Conservation (phyloP, 2,329 filamentous ascomycete species). For the Mycocentrospora acerina region DNA sequence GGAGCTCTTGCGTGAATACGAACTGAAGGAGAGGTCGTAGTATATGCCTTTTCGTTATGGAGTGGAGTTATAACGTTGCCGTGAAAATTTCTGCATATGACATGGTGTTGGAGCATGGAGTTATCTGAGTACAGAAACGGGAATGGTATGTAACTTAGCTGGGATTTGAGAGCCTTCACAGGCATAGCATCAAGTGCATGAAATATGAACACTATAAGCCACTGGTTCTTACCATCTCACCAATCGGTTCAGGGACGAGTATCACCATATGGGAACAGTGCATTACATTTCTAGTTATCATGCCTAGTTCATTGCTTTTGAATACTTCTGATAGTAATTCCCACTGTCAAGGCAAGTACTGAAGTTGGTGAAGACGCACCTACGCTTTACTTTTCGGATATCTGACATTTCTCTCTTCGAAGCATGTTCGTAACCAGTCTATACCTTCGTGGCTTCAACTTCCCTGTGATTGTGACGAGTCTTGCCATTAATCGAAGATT, state of each 20-base stretch:
- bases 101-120: slow-evolving; percentile 22
- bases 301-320: background rate
- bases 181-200: slow-evolving; percentile 17
- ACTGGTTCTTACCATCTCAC: too few species aligned
- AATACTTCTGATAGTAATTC: background rate
- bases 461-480: too few species aligned
- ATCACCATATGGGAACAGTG: too few species aligned
- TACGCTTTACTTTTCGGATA: too few species aligned
- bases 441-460: too few species aligned
- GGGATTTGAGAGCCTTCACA: slow-evolving; percentile 6
- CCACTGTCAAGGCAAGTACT: background rate
- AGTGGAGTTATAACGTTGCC: background rate
- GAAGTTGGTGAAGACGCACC: too few species aligned
- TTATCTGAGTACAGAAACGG: slow-evolving; percentile 2
- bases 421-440: too few species aligned
- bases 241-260: too few species aligned
- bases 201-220: background rate
- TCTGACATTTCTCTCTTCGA: too few species aligned
- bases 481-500: too few species aligned
- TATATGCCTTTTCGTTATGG: slow-evolving; percentile 3
- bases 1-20: slow-evolving; percentile 33
- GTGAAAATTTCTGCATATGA: slow-evolving; percentile 22
- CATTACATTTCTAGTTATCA: too few species aligned
- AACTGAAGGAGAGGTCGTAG: slow-evolving; percentile 12
- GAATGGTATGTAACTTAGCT: slow-evolving; percentile 13